Base-by-base conservation (phyloP, 768 basidiomycete genomes). In the Psilocybe subaeruginosa region DNA sequence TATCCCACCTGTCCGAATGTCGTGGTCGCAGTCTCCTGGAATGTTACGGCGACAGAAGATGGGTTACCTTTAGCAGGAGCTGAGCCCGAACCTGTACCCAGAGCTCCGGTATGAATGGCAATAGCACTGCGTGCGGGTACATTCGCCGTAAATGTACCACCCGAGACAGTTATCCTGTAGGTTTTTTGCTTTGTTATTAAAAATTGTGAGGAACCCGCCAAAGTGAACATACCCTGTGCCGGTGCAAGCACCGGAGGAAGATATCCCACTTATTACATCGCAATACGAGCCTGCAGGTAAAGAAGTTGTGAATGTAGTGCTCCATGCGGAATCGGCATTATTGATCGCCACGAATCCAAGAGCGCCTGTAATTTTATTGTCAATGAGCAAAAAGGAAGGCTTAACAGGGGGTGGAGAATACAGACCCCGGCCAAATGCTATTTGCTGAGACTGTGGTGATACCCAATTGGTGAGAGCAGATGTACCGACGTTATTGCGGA, bases 271-370 rank as follows among this genome's bases (percentile, higher is more conserved):
- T 35, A 88, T 76, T 17, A 89, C 85, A 69, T 91, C 85, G 72
- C 89, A 90, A 65, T 90, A 90, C 3, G 72, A 70, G 0, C 87
- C 88, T 23, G 72, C 80, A 0, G 88, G 80, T 8, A 90, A 72
- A 0, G 83, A 80, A 0, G 88, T 90, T 16, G 73, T 68, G 69
- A 90, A 89, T 0, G 82, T 83, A 0, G 79, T 56, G 7, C 63
- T 82, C 89, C 89, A 90, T 0, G 73, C 65, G 4, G 76, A 75
- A 60, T 87, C 84, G 3, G 72, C 80, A 61, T 90, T 89, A 69
- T 90, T 90, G 66, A 90, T 90, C 0, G 82, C 87, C 1, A 89
- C 83, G 60, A 85, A 88, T 2, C 88, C 88, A 46, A 73, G 69
- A 0, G 83, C 71, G 30, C 85, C 85, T 87, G 17, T n/a, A 33